phyloP scores from a whole-genome alignment of 495 filamentous ascomycete genomes.

The Neurospora sublineolata region DNA sequence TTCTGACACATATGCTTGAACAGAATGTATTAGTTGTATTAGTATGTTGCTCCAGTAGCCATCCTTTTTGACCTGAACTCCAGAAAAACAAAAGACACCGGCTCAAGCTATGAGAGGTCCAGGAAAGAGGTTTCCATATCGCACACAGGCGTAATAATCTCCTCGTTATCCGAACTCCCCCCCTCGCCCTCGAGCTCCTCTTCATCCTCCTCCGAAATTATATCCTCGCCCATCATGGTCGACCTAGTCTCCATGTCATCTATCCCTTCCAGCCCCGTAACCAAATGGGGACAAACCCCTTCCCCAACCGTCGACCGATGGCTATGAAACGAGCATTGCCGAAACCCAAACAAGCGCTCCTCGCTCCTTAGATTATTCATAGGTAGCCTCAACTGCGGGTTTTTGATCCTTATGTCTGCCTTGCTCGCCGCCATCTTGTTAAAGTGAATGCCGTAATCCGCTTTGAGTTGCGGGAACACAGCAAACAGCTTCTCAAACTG shows the following conservation, averaged over 20 bases:
- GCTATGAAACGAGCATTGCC: conserved; percentile 38
- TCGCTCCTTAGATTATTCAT: conserved; percentile 32
- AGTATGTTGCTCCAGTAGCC: not conserved
- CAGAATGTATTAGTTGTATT: not conserved
- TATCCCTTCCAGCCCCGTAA: not conserved
- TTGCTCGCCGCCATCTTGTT: conserved; percentile 29
- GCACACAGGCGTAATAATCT: conserved; percentile 14
- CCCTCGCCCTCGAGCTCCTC: conserved; percentile 7
- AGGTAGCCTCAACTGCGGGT: conserved; percentile 36
- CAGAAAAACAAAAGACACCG: not conserved
- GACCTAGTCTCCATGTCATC: not conserved
- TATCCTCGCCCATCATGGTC: not conserved
- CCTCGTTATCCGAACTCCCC: conserved; percentile 6
- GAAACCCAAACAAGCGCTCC: conserved; percentile 37
- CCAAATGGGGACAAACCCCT: conserved; percentile 28
- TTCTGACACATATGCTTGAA: not conserved
- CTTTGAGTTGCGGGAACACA: conserved; percentile 23
- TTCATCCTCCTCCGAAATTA: not conserved
- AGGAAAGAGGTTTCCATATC: conserved; percentile 18
- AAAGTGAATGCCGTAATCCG: conserved; percentile 33
- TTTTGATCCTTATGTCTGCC: conserved; percentile 36
- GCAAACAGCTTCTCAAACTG: conserved; percentile 27
- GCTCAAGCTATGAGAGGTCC: conserved; percentile 9
- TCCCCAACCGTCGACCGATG: conserved; percentile 34
- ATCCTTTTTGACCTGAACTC: not conserved